Base-by-base conservation (phyloP, 1,139 yeast species). In the Zygosaccharomyces pseudobailii region DNA sequence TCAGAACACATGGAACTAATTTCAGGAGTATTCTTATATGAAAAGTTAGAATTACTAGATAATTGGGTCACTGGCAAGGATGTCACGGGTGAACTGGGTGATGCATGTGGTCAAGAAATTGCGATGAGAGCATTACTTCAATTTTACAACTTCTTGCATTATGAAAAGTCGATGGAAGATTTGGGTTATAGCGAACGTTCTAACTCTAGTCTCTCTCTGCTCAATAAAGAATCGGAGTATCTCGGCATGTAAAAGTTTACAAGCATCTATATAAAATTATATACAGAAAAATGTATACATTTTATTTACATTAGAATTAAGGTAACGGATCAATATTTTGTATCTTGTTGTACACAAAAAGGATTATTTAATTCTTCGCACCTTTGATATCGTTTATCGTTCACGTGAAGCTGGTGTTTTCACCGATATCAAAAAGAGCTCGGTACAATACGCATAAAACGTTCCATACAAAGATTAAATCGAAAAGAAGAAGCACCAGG, bases 51-150 rank as follows among this genome's bases (percentile, higher is more conserved):
- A 17, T 69, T 92, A 44, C 78, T 83, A 51, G 97, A 90, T 61
- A 84, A 82, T 58, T 92, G 98, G 98, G 74, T 92, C 25, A 83
- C 89, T 48, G 95, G 96, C 0, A 78, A 78, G 50, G 96, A 87
- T 59, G 76, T 87, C 27, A 84, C 87, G 42, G 78, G 79, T 31
- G 94, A 85, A 52, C 74, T 87, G 50, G 82, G 80, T 52, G 87
- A 84, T 56, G 85, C 95, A 0, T 83, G 82, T 57, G 90, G 89
- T 25, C 95, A 89, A 62, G 97, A 92, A 59, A 78, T 84, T 43
- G 92, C 96, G 0, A 66, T 92, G 35, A 70, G 97, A 46, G 89
- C 92, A 1, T 69, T 92, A 48, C 67, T 87, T 10, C 94, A 86
- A 63, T 87, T 82, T 58, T 89, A 88, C 69, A 86, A 90, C 61